Base-by-base conservation (phyloP, 1,139 yeast species). In the Sugiyamaella castrensis region DNA sequence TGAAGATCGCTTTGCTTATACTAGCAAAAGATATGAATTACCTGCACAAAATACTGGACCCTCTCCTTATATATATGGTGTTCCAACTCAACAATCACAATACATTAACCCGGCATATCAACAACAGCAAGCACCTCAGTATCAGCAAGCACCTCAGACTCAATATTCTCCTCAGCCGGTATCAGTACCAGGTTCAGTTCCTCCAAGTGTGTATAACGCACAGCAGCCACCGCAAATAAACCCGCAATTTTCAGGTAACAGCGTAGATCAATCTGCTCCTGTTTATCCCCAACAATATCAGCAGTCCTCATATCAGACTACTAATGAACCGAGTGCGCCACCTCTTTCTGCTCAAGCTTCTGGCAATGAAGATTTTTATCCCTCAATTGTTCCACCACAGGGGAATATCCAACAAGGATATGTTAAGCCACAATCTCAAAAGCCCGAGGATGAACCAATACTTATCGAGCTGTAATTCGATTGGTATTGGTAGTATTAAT, bases 1-100 rank as follows among this genome's bases (percentile, higher is more conserved):
- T 53, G 96, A 92, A 57, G 76, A 79, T 34, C 76, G 89, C 64
- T 71, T 84, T 47, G 69, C 71, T 31, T 69, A 69, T 55, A 79
- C 80, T 30, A 42, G 35, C 27, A 42, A 29, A 24, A 35, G 38
- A 29, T 42, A 35, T 27, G 35, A 16, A 19, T 19, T 19, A 19
- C 24, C 24, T 19, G 24, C 24, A 4, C 24, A 19, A 5, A 19
- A 19, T 19, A 19, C 24, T 19, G 24, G 24, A 4, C 5, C 24
- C 5, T 19, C 24, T 19, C 24, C 24, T 19, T 19, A 19, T 19
- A 19, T 5, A 19, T 19, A 19, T 19, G 5, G 5, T 19, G 24
- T 19, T 19, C 24, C 24, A 3, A 4, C 24, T 19, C 24, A 19
- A 19, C 24, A 19, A 19, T 19, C 24, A 19, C 24, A 19, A 19